Conservation (phyloP, 2,329 filamentous ascomycete genomes). For the Hymenoscyphus linearis region DNA sequence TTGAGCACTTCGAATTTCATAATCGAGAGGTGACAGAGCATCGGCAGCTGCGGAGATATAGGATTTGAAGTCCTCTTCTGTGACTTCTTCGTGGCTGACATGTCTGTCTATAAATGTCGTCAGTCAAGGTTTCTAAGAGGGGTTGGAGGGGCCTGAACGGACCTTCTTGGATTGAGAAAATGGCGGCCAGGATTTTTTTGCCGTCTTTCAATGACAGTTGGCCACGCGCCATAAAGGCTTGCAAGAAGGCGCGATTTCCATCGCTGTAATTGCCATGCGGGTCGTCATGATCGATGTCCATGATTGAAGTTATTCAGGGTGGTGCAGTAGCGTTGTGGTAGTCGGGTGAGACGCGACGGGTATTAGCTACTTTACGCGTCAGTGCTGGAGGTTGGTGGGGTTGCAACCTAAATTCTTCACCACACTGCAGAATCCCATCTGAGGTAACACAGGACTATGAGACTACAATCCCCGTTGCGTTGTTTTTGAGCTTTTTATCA, state of each 20-base stretch:
- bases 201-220: constrained; percentile 71
- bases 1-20: constrained; percentile 72
- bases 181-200: constrained; percentile 68
- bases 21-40: constrained; percentile 73
- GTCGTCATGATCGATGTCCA: constrained; percentile 13
- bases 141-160: background rate
- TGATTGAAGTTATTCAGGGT: constrained; percentile 3
- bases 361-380: background rate
- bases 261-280: constrained; percentile 37
- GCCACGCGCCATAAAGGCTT: constrained; percentile 76
- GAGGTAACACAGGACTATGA: no score
- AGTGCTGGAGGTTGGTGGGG: no score
- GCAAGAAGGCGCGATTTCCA: constrained; percentile 80
- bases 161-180: constrained; percentile 50
- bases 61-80: constrained; percentile 58
- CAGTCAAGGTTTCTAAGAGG: constrained; percentile 3
- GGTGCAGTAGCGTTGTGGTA: background rate
- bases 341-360: background rate
- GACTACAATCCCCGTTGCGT: no score
- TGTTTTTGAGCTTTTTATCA: no score
- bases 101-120: constrained; percentile 35
- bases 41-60: constrained; percentile 68
- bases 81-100: constrained; percentile 57
- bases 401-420: no score
- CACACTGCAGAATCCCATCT: no score